Evolutionary conservation across 2,329 filamentous ascomycete genomes (phyloP), one percentile per base, ranked within the genome.

Genomic region (Pseudopithomyces chartarum): DNA sequence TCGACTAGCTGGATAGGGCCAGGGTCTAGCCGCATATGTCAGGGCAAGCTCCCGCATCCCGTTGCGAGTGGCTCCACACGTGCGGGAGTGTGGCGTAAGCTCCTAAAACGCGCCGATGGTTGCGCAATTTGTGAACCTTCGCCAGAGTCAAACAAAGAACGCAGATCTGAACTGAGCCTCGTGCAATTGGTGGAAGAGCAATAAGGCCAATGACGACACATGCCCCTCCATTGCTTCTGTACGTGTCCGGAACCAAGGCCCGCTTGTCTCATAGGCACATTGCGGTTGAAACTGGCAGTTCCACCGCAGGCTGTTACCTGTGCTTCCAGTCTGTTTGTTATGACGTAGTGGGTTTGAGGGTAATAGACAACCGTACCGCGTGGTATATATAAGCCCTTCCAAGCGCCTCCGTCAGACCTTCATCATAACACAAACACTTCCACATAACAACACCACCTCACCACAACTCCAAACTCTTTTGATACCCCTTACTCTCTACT

Each of bases 351-450:
- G 13, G 32, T 3, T 19, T 22, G 19, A 20, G 26, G 33, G n/a
- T 13, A 20, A 33, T 1, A 32, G 33, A 19, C n/a, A 38, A 17
- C 3, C 19, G 6, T 20, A 48, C 22, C 43, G 22, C 34, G 13
- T 6, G n/a, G 19, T 46, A 56, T 59, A 53, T 52, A 58, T 17
- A 58, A 39, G 29, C 42, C 43, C 42, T 8, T 15, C 33, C 17
- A 26, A 33, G 26, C 23, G 15, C 20, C 52, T 43, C 54, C 40
- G 49, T 58, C 22, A 22, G 45, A 49, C 50, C 48, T 29, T 52
- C 52, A 52, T 26, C 64, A 43, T 22, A 52, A 52, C 36, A 64
- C 56, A 57, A 59, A 58, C 46, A 47, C 49, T 52, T 53, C 56
- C 49, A 56, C 43, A 57, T 50, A 15, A 39, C 40, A 29, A 52